phyloP scores from a whole-genome alignment of 805 yeast genomes.

The Dipodascopsis uninucleata region DNA sequence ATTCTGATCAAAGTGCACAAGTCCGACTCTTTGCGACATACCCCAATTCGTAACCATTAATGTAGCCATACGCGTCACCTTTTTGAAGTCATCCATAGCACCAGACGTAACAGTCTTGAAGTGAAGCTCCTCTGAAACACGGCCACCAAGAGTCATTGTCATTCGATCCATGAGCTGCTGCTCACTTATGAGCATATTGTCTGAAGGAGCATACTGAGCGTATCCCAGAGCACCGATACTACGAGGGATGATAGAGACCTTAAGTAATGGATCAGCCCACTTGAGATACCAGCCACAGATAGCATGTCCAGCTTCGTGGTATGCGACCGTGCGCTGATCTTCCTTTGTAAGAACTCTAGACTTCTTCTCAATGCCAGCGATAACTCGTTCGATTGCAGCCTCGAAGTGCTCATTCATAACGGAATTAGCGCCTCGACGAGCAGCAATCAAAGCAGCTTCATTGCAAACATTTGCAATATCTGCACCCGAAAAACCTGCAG shows the following conservation, averaged over 20 bases:
- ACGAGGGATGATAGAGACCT: constrained; percentile 94
- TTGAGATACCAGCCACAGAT: constrained; percentile 94
- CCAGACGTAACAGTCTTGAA: constrained; percentile 93
- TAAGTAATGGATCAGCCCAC: constrained; percentile 87
- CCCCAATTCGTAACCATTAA: constrained; percentile 91
- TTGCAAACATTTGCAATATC: constrained; percentile 96
- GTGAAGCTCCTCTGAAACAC: constrained; percentile 92
- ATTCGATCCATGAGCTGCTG: constrained; percentile 81
- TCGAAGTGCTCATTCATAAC: constrained; percentile 83
- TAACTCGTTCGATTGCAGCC: constrained; percentile 93
- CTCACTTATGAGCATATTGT: constrained; percentile 71
- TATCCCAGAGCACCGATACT: constrained; percentile 97
- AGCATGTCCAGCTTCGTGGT: constrained; percentile 99
- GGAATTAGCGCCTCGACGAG: constrained; percentile 67
- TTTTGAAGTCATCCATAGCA: constrained; percentile 93
- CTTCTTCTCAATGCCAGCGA: constrained; percentile 93
- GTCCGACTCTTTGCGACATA: constrained; percentile 86
- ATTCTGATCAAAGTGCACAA: constrained; percentile 67
- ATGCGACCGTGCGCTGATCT: constrained; percentile 88
- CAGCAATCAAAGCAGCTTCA: constrained; percentile 96
- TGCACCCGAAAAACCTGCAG: constrained; percentile 98
- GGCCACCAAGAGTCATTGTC: constrained; percentile 96
- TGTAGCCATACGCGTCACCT: constrained; percentile 89
- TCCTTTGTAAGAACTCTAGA: constrained; percentile 76
- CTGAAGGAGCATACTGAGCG: constrained; percentile 95